A percentile compares a stretch with the other conserved stretches of the same genome.
phyloP scores from a whole-genome alignment of 2,329 filamentous ascomycete genomes.

The Talaromyces sp. region DNA sequence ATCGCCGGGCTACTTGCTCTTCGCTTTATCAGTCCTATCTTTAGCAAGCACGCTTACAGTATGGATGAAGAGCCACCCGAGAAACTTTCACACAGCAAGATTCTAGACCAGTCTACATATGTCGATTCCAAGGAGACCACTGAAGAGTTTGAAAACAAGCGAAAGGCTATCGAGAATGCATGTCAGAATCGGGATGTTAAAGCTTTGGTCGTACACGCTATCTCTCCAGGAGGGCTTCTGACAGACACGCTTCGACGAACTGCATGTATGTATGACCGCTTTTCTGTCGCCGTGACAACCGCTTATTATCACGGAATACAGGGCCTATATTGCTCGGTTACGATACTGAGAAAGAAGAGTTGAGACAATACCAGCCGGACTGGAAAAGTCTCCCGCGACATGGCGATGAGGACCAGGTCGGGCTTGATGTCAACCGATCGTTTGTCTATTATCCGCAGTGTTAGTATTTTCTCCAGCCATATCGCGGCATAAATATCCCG shows the following conservation, averaged over 20 bases:
- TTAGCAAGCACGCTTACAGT: neutral
- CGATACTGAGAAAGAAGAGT: conserved; percentile 21
- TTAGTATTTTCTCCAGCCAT: conserved; percentile 43
- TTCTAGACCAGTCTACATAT: neutral
- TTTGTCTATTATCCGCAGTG: conserved; percentile 93
- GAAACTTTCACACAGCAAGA: neutral
- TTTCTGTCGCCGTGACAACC: neutral
- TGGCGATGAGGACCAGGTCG: conserved; percentile 83
- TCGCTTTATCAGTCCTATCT: neutral
- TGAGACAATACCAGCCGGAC: conserved; percentile 23
- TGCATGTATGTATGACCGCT: conserved; percentile 64
- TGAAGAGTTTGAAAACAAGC: conserved; percentile 33
- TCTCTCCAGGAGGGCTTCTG: conserved; percentile 64
- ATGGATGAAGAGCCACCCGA: conserved; percentile 2
- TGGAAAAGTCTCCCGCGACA: conserved; percentile 72
- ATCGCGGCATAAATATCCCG: conserved; percentile 14
- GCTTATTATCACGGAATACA: conserved; percentile 20
- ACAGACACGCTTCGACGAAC: conserved; percentile 64
- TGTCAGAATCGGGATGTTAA: conserved; percentile 58
- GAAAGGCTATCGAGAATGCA: conserved; percentile 55
- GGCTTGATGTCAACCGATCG: conserved; percentile 88
- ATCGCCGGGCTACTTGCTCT: neutral
- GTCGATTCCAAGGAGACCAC: conserved; percentile 9
- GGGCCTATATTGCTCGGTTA: conserved; percentile 52
- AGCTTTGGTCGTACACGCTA: conserved; percentile 57